Evolutionary conservation across 306 rosid species (phyloP).

Genomic region (Styphnolobium japonicum): DNA sequence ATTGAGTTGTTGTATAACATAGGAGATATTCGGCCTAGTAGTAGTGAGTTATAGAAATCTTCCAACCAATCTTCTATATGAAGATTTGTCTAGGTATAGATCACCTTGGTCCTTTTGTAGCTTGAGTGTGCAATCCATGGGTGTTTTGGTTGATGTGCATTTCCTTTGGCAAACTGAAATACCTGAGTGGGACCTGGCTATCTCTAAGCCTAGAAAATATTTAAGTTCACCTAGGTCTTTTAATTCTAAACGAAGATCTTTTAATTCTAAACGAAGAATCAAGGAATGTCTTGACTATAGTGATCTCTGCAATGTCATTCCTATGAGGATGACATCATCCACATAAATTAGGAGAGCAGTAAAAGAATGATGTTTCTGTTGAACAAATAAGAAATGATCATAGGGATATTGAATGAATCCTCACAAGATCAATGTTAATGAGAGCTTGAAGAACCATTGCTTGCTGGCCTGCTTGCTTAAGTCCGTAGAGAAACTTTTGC

Average conservation of each 20-base stretch:
- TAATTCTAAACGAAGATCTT: no score
- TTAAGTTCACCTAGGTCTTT: background rate
- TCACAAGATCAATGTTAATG: background rate
- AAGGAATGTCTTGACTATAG: background rate
- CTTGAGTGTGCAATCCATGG: background rate
- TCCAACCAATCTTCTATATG: background rate
- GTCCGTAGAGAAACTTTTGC: background rate
- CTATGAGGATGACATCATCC: background rate
- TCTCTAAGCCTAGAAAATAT: background rate
- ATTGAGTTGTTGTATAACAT: background rate
- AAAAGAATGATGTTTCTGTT: background rate
- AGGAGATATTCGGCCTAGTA: background rate
- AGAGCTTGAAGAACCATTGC: background rate
- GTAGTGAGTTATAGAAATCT: background rate
- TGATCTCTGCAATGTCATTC: background rate
- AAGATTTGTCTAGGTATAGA: background rate
- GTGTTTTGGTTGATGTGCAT: background rate
- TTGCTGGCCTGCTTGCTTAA: background rate
- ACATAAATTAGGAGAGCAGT: background rate
- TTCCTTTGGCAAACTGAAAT: background rate
- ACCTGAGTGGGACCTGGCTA: background rate
- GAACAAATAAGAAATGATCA: background rate
- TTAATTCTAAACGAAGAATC: background rate
- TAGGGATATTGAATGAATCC: background rate
- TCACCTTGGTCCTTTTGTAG: background rate